A percentile compares a stretch with the other conserved stretches of the same genome.
Conservation (phyloP, 2,329 filamentous ascomycete species). For the Trichophyton rubrum region DNA sequence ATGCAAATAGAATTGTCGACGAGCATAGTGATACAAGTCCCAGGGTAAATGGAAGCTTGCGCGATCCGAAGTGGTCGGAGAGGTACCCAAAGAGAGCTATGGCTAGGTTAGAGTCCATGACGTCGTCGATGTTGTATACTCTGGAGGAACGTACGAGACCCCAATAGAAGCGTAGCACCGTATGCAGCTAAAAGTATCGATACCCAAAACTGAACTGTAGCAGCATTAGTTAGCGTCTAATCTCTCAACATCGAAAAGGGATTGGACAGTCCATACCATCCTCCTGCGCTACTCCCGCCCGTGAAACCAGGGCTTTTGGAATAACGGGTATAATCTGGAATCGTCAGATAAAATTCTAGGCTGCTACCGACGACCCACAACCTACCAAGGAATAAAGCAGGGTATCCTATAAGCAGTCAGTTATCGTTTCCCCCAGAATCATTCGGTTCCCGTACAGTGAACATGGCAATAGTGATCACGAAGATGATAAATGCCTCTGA, state of each 20-base stretch:
- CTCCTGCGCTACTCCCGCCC: not conserved
- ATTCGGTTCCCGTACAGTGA: not conserved
- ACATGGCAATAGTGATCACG: not conserved
- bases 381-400: not conserved
- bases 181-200: constrained; percentile 65
- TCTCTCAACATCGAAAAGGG: not conserved
- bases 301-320: not conserved
- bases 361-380: not conserved
- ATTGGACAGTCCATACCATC: not conserved
- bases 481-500: not conserved
- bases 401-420: not conserved
- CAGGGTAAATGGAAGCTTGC: constrained; percentile 46
- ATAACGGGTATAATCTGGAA: not conserved
- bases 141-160: constrained; percentile 33
- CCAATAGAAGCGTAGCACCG: constrained; percentile 52
- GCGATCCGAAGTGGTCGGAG: constrained; percentile 41
- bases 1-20: constrained; percentile 44
- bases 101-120: not conserved
- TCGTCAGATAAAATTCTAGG: not conserved
- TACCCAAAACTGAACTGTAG: constrained; percentile 18
- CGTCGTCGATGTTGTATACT: not conserved
- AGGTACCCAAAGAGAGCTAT: constrained; percentile 34
- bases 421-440: not conserved
- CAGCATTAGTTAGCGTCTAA: not conserved
- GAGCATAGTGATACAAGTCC: constrained; percentile 43